Evolutionary conservation across 1,139 yeast species (phyloP).

Genomic region (Hansenula anomala): DNA sequence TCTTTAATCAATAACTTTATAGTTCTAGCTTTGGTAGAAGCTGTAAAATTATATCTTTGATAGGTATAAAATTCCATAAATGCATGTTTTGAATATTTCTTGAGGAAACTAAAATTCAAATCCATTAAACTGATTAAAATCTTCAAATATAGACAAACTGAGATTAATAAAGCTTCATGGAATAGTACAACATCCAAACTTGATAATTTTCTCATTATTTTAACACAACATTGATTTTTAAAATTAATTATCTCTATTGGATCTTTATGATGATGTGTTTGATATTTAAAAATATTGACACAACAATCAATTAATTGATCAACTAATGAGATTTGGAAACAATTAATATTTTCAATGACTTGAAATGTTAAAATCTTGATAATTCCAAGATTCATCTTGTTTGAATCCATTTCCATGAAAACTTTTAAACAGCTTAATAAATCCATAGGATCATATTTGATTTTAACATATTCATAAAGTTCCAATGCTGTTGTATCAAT

Average conservation of each 20-base stretch:
- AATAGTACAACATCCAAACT: background rate
- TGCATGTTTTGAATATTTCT: background rate
- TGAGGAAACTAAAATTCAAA: too few relatives aligned
- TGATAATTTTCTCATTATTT: too few relatives aligned
- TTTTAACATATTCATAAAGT: background rate
- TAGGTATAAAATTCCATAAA: background rate
- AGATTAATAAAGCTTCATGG: too few relatives aligned
- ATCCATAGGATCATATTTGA: background rate
- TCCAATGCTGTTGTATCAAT: background rate
- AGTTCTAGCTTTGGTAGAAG: background rate
- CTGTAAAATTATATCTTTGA: background rate
- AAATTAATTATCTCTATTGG: too few relatives aligned
- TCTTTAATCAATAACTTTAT: background rate
- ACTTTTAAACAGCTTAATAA: background rate
- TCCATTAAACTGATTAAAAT: too few relatives aligned
- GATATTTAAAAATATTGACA: background rate
- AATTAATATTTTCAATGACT: background rate
- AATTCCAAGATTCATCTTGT: background rate
- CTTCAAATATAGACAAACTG: too few relatives aligned
- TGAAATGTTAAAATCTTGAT: background rate
- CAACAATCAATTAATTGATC: too few relatives aligned
- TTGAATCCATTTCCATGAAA: background rate
- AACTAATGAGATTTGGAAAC: too few relatives aligned
- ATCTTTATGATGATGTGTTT: background rate
- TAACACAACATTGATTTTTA: too few relatives aligned